These are phyloP conservation scores for Phytopythium montanum DNA, from an alignment of 352 stramenopile genomes.

Conservation along the genomic window DNA sequence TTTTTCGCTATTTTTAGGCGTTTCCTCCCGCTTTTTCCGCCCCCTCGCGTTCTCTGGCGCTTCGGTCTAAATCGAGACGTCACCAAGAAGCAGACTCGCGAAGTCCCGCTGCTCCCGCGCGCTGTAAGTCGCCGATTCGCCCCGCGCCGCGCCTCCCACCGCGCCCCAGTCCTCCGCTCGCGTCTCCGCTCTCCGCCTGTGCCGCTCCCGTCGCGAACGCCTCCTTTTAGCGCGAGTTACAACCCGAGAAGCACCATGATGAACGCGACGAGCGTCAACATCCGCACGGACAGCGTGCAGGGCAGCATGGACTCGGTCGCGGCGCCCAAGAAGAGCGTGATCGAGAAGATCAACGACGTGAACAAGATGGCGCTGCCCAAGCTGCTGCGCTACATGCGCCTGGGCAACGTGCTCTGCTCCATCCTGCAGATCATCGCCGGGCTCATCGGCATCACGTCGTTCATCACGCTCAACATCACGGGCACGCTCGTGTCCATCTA, in stretches of 20 bases:
- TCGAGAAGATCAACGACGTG: slow-evolving; percentile 83
- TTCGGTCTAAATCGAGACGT: too few species aligned
- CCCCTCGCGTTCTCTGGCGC: too few species aligned
- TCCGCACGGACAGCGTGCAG: slow-evolving; percentile 76
- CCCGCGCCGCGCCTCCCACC: background rate
- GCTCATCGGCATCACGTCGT: slow-evolving; percentile 76
- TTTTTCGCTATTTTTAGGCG: too few species aligned
- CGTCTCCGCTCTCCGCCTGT: background rate
- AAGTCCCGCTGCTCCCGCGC: background rate
- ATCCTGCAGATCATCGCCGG: slow-evolving; percentile 81
- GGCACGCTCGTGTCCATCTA: slow-evolving; percentile 87
- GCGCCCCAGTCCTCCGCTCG: background rate
- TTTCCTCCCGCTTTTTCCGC: too few species aligned
- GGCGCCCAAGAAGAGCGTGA: slow-evolving; percentile 63
- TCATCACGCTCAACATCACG: slow-evolving; percentile 90
- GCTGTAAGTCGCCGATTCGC: background rate
- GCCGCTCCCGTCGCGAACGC: background rate
- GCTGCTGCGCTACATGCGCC: slow-evolving; percentile 82
- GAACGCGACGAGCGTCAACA: slow-evolving; percentile 70
- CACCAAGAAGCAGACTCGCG: too few species aligned
- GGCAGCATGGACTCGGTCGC: slow-evolving; percentile 40
- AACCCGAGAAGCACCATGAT: slow-evolving; percentile 38
- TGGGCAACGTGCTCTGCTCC: slow-evolving; percentile 81
- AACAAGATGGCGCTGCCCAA: slow-evolving; percentile 91
- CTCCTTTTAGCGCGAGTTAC: background rate